A percentile compares a stretch with the other conserved stretches of the same genome.
phyloP scores from a whole-genome alignment of 2,329 filamentous ascomycete species.

The Talaromyces pinophilus region DNA sequence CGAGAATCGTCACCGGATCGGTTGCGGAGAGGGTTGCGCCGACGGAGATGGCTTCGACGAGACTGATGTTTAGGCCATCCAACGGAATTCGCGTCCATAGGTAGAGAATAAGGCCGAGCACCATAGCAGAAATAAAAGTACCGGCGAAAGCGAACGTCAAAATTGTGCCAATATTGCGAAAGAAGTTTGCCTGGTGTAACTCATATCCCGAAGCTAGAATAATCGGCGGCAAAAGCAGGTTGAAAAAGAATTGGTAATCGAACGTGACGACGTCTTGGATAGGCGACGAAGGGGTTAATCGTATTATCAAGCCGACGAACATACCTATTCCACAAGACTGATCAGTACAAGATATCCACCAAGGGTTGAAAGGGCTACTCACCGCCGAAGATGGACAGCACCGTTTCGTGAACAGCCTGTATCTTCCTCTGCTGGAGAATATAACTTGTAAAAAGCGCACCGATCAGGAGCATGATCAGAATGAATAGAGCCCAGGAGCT shows the following conservation, averaged over 20 bases:
- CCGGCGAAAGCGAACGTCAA: constrained; percentile 96
- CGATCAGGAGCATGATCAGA: constrained; percentile 87
- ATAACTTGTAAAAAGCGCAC: constrained; percentile 95
- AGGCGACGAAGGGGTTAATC: constrained; percentile 76
- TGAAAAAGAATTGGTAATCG: constrained; percentile 99
- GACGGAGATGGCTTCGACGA: constrained; percentile 94
- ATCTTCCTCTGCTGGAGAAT: constrained; percentile 95
- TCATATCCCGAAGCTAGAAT: constrained; percentile 97
- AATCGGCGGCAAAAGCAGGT: constrained; percentile 95
- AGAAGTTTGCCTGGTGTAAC: constrained; percentile 97
- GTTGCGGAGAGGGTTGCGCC: constrained; percentile 95
- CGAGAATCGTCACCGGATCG: constrained; percentile 94
- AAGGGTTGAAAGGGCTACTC: background rate
- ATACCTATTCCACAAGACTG: constrained; percentile 64
- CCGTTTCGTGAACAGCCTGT: constrained; percentile 95
- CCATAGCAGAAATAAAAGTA: constrained; percentile 95
- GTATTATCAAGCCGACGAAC: constrained; percentile 86
- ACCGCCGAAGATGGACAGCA: constrained; percentile 97
- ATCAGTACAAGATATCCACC: background rate
- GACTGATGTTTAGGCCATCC: constrained; percentile 80
- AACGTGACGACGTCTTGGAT: constrained; percentile 92
- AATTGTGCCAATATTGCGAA: constrained; percentile 95
- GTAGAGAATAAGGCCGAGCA: constrained; percentile 84
- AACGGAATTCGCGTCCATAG: constrained; percentile 85
- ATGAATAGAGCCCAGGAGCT: constrained; percentile 98